Conservation (phyloP, 345 rosid species). For the Salix purpurea region DNA sequence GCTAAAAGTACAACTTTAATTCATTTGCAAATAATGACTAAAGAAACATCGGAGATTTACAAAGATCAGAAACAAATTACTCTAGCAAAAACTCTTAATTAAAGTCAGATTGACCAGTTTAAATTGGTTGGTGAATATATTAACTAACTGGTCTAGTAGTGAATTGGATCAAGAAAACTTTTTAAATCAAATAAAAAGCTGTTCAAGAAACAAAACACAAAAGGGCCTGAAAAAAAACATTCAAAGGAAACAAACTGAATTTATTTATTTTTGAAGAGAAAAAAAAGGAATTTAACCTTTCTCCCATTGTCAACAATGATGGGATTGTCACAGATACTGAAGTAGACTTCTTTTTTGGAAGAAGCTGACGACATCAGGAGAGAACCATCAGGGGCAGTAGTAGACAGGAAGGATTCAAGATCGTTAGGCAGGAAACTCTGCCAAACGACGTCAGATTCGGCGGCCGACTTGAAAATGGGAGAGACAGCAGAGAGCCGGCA, state of each 20-base stretch:
- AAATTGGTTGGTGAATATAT: too few relatives aligned
- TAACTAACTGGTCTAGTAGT: too few relatives aligned
- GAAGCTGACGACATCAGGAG: neutral
- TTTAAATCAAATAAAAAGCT: neutral
- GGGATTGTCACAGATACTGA: conserved; percentile 38
- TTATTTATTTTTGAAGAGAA: too few relatives aligned
- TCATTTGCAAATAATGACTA: too few relatives aligned
- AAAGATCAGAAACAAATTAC: too few relatives aligned
- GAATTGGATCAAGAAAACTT: neutral
- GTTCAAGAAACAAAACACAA: neutral
- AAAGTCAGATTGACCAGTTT: too few relatives aligned
- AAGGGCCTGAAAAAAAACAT: neutral
- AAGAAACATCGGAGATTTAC: too few relatives aligned
- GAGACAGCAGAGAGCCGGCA: conserved; percentile 48
- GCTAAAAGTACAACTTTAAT: too few relatives aligned
- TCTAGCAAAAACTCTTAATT: too few relatives aligned
- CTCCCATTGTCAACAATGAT: conserved; percentile 49
- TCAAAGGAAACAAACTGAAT: neutral
- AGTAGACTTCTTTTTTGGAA: conserved; percentile 47
- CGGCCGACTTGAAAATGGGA: conserved; percentile 35
- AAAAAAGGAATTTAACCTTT: conserved; percentile 34
- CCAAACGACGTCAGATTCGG: conserved; percentile 60
- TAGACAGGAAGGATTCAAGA: conserved; percentile 21
- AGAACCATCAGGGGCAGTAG: conserved; percentile 1
- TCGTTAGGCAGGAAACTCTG: conserved; percentile 49